These are phyloP conservation scores for Logfia minima DNA, from an alignment of 129 eudicot species.

Conservation along the genomic window DNA sequence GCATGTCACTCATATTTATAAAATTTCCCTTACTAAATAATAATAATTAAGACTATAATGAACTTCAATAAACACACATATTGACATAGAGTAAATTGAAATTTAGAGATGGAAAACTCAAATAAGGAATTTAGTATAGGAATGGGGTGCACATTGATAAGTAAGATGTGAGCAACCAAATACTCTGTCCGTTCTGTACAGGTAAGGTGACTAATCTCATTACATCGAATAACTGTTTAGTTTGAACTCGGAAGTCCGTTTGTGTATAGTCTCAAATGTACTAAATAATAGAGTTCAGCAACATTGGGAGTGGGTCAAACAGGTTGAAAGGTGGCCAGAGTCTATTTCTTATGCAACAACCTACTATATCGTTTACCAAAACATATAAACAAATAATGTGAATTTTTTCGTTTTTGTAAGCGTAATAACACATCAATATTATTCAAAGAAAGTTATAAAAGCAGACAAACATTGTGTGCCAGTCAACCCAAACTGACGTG, in stretches of 20 bases:
- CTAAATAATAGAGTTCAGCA: background rate
- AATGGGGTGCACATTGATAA: background rate
- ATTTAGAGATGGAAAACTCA: background rate
- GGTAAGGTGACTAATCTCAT: background rate
- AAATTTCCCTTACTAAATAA: background rate
- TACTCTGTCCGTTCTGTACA: background rate
- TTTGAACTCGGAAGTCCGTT: background rate
- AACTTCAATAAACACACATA: background rate
- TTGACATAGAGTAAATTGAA: background rate
- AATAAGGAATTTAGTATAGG: background rate
- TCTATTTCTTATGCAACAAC: background rate
- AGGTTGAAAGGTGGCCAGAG: background rate
- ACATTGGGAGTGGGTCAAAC: background rate
- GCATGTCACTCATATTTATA: constrained; percentile 5
- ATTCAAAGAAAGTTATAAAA: too few species aligned
- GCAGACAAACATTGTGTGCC: too few species aligned
- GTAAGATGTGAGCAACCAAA: background rate
- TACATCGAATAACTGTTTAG: background rate
- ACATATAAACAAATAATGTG: background rate
- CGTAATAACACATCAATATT: background rate
- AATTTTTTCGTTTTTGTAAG: background rate
- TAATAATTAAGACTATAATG: background rate
- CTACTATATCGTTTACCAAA: background rate
- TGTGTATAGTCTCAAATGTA: background rate
- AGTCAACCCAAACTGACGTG: too few species aligned